phyloP scores from a whole-genome alignment of 139 green algal species.

The Volvox africanus region DNA sequence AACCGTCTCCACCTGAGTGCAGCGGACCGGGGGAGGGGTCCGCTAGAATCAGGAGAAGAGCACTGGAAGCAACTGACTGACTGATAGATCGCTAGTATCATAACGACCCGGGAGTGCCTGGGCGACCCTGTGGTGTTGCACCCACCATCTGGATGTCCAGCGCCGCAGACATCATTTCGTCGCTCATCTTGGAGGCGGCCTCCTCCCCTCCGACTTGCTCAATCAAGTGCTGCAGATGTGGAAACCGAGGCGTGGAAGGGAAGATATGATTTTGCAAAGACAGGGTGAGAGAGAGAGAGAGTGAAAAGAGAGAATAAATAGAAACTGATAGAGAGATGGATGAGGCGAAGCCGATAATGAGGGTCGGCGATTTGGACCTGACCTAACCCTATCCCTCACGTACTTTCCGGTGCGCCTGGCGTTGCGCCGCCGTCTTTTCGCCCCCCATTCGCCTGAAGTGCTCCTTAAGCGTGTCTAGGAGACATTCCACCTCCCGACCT shows the following conservation, averaged over 20 bases:
- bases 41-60: too few species aligned
- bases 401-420: conserved; percentile 44
- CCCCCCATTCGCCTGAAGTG: conserved; percentile 48
- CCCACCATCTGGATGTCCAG: conserved; percentile 69
- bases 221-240: conserved; percentile 29
- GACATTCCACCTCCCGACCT: conserved; percentile 74
- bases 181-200: conserved; percentile 46
- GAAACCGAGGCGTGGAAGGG: background rate
- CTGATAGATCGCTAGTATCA: too few species aligned
- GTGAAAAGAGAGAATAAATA: too few species aligned
- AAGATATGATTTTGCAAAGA: background rate
- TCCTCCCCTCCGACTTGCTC: conserved; percentile 48
- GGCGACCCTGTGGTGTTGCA: too few species aligned
- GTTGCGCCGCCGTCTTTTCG: conserved; percentile 24
- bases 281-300: background rate
- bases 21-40: background rate
- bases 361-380: background rate
- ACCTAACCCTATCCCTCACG: background rate
- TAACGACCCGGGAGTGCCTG: too few species aligned
- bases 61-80: too few species aligned
- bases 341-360: background rate
- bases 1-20: conserved; percentile 82
- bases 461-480: conserved; percentile 78
- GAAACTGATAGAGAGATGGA: background rate
- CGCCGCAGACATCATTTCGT: conserved; percentile 49